Evolutionary conservation across 257 asterid species (phyloP).

Genomic region (Solanum infundibuliforme): DNA sequence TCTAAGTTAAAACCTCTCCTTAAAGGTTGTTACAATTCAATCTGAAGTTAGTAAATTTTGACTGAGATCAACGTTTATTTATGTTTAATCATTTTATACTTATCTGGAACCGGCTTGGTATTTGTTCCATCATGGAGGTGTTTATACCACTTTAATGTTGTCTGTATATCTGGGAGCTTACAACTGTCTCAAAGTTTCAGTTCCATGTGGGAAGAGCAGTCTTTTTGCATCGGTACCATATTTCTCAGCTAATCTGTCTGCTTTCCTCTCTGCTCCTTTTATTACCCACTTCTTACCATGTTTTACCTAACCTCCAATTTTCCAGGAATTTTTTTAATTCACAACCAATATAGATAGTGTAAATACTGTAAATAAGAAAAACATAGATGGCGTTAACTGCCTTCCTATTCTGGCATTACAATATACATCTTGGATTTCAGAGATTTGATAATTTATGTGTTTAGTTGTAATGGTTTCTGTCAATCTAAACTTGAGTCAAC

Average conservation of each 20-base stretch:
- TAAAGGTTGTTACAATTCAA: constrained; percentile 43
- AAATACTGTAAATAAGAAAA: not conserved
- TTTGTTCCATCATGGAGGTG: not conserved
- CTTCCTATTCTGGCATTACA: not conserved
- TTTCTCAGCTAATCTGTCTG: not conserved
- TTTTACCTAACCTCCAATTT: not conserved
- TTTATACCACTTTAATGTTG: not conserved
- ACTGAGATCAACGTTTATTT: not conserved
- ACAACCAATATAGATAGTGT: not conserved
- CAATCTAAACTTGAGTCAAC: not conserved
- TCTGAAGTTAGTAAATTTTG: not conserved
- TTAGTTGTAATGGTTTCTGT: not conserved
- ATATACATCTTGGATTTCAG: not conserved
- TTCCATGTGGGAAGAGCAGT: not conserved
- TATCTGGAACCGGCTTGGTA: not conserved
- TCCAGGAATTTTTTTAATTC: not conserved
- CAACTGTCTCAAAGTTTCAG: not conserved
- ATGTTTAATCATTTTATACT: not conserved
- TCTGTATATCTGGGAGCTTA: not conserved
- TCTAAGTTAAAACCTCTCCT: constrained; percentile 73
- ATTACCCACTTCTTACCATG: not conserved
- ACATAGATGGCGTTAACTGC: not conserved
- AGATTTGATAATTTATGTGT: not conserved
- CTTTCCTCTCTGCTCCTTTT: not conserved
- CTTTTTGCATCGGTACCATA: not conserved